Base-by-base conservation (phyloP, 2,329 filamentous ascomycete genomes). In the Pseudocercospora vitis region DNA sequence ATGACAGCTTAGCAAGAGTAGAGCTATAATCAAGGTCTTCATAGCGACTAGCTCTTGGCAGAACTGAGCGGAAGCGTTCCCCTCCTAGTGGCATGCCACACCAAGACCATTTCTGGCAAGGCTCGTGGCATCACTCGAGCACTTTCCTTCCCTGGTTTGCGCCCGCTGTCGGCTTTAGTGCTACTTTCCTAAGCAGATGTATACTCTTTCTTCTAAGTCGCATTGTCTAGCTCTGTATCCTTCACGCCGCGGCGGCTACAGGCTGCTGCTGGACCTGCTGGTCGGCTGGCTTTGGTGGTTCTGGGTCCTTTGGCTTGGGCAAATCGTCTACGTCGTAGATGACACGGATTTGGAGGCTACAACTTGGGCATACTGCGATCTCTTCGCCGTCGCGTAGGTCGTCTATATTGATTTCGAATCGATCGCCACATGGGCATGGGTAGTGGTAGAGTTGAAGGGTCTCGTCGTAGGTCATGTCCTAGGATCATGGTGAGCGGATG, bases 301-400 rank as follows among this genome's bases (percentile, higher is more conserved):
- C 47, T 24, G 29, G 16, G 32, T 47, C 46, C 52, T 75, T 72
- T 24, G 73, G 71, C 62, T 78, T 77, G 3, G 78, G 78, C 48
- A 83, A 66, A 68, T 81, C 78, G 55, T 78, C 75, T 74, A 81
- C 61, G 31, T 97, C 94, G 65, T 91, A 99, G 42, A 99, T 95
- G 11, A 99, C 91, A 54, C 87, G 78, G 53, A 99, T 96, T 90
- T 95, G 96, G 65, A 99, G 76, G 72, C 91, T 96, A 74, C 94
- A 99, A 70, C 91, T 96, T 18, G 94, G 94, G 67, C 94, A 99
- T 8, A 97, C 89, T n/a, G 88, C 94, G 68, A 99, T 91, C 64
- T 97, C 91, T 71, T 92, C 85, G 59, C 89, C 89, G 68, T 97
- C 91, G 53, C 86, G 82, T 65, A 99, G 77, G 71, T 97, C 91